Base-by-base conservation (phyloP, 2,329 filamentous ascomycete genomes). In the Fusarium musae region DNA sequence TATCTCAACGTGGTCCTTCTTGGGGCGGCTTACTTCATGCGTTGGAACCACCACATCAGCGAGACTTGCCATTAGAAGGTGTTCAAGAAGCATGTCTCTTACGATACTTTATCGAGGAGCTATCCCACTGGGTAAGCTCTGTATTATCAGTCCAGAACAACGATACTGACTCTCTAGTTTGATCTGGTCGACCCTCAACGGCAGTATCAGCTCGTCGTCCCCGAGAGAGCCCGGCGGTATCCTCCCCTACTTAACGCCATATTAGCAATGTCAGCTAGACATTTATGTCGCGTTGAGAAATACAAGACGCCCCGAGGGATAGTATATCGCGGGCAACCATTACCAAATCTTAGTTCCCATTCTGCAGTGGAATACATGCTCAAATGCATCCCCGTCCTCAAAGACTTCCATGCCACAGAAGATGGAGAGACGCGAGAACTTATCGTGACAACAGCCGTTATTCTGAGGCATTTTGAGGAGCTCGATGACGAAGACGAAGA, bases 341-440 rank as follows among this genome's bases (percentile, higher is more conserved):
- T 77, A 0, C 73, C 73, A 0, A 64, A 66, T 5, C 69, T 76
- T 0, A 77, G 59, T 1, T 21, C 70, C 0, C 63, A 69, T 0
- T 63, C 68, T 0, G 73, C 73, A 23, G 75, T 77, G 3, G 75
- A 77, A 32, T 77, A 77, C 8, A 77, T 77, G 75, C 32, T 77
- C 0, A 76, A 76, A 13, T 77, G 73, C 7, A 77, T 77, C 0
- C 63, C 68, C 0, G 70, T 77, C 0, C 53, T 77, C 0, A 77
- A 77, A 19, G 75, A 77, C 2, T 77, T 77, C 1, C 73, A 77
- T 3, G 60, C 61, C 0, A 77, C 70, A 0, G 40, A 59, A 2
- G 75, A 77, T 1, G 75, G 74, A 4, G 73, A 77, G 1, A 72
- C 66, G 0, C 46, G 75, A 16, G 75, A 77, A 3, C 13, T 77